These are phyloP conservation scores for Xylaria sp. DNA, from an alignment of 2,329 filamentous ascomycete genomes.

Conservation along the genomic window DNA sequence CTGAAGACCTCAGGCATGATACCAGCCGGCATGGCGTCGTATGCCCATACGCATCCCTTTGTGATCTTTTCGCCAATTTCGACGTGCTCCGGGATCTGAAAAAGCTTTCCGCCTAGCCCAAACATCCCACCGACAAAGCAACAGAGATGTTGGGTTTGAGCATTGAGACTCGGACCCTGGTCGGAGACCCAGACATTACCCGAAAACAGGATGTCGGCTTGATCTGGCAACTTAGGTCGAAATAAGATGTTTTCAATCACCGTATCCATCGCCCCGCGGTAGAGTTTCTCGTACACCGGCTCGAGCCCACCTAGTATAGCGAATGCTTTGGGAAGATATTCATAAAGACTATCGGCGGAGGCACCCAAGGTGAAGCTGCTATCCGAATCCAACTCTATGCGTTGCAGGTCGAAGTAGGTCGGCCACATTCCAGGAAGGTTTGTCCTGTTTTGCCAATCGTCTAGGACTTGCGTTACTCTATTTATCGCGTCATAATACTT, in stretches of 20 bases:
- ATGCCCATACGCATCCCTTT: constrained; percentile 69
- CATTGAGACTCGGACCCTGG: constrained; percentile 44
- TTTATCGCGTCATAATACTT: constrained; percentile 82
- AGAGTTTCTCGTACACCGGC: constrained; percentile 72
- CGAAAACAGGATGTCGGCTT: constrained; percentile 72
- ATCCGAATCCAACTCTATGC: constrained; percentile 56
- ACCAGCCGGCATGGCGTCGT: constrained; percentile 63
- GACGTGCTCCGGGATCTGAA: constrained; percentile 59
- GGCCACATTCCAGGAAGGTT: constrained; percentile 83
- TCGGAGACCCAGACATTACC: constrained; percentile 53
- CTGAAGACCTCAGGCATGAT: constrained; percentile 69
- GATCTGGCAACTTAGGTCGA: constrained; percentile 72
- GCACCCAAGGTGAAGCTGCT: constrained; percentile 64
- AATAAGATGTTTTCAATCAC: constrained; percentile 74
- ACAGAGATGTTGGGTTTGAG: constrained; percentile 56
- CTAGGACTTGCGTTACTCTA: constrained; percentile 77
- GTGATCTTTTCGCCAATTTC: constrained; percentile 60
- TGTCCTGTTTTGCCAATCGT: constrained; percentile 74
- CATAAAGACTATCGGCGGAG: constrained; percentile 66
- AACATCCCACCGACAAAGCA: constrained; percentile 64
- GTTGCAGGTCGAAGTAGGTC: constrained; percentile 68
- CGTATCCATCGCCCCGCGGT: constrained; percentile 68
- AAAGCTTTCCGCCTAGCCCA: constrained; percentile 58
- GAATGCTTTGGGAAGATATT: constrained; percentile 71
- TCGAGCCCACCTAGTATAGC: constrained; percentile 73